These are phyloP conservation scores for Helichrysum umbraculigerum DNA, from an alignment of 129 eudicot species.

Conservation along the genomic window DNA sequence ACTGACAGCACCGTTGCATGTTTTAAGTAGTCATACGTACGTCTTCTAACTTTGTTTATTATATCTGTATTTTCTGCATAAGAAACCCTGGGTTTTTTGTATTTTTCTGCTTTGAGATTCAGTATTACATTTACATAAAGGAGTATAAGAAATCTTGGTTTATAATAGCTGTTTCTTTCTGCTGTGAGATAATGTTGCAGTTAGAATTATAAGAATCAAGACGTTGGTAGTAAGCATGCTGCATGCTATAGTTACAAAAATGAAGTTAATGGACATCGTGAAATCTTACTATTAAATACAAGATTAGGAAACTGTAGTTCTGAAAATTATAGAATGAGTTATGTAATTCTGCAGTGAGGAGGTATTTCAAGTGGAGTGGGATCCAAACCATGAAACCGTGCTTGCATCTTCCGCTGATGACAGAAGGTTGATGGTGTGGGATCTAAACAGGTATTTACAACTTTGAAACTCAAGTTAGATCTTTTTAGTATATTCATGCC, in stretches of 20 bases:
- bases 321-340: slow-evolving; percentile 33
- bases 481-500: background rate
- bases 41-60: slow-evolving; percentile 12
- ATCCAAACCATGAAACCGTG: slow-evolving; percentile 94
- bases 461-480: slow-evolving; percentile 7
- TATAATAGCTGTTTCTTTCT: background rate
- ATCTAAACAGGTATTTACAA: slow-evolving; percentile 75
- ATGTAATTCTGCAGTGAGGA: slow-evolving; percentile 55
- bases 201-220: background rate
- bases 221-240: background rate
- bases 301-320: background rate
- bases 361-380: slow-evolving; percentile 98
- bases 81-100: background rate
- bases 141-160: background rate
- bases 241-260: background rate
- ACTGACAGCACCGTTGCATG: slow-evolving; percentile 73
- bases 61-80: background rate
- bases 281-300: background rate
- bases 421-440: slow-evolving; percentile 99
- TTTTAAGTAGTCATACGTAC: slow-evolving; percentile 70
- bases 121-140: background rate
- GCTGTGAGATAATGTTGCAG: background rate
- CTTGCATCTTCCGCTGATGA: slow-evolving; percentile 90
- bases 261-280: background rate
- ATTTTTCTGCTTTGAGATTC: background rate